Base-by-base conservation (phyloP, 768 basidiomycete genomes). In the Lentinula guzmanii region DNA sequence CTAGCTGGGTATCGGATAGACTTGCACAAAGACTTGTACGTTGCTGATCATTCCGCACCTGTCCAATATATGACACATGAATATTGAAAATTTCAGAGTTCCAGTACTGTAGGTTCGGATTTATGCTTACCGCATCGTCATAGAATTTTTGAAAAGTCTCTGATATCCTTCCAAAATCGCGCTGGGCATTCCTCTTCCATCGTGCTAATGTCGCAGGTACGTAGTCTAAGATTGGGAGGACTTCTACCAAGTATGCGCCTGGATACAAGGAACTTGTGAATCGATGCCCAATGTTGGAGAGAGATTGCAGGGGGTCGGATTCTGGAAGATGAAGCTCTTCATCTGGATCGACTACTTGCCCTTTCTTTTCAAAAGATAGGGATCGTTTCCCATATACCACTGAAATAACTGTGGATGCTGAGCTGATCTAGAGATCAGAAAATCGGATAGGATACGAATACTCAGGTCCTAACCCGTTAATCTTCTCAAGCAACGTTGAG, bases 121-220 rank as follows among this genome's bases (percentile, higher is more conserved):
- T 16, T 0, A 34, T 13, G 28, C 42, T 33, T 18, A 59, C 58
- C 31, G 48, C 58, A 18, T 59, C 58, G 8, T 59, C 28, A 28
- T 34, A 59, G 6, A 24, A 51, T 42, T 39, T n/a, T 9, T 59
- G 34, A 13, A 59, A 59, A 5, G 46, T 37, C 2, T 16, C 46
- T 5, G 37, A 24, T 15, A 52, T n/a, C 28, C 39, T 60, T 18
- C 13, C 18, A 35, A 16, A 60, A 33, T 52, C 48, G 16, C 18
- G 28, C 28, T 39, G 13, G 5, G 59, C 59, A 52, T 60, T 34
- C 31, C 51, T 37, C 51, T 52, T 60, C 59, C 59, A 60, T n/a
- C 35, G 33, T 11, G 51, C 35, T 24, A 60, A 11, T 16, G 15
- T 8, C 18, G 51, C 13, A 39, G 59, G 59, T 24, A 60, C 13